Conservation (phyloP, 495 filamentous ascomycete species). For the Aspergillus olivimuriae region DNA sequence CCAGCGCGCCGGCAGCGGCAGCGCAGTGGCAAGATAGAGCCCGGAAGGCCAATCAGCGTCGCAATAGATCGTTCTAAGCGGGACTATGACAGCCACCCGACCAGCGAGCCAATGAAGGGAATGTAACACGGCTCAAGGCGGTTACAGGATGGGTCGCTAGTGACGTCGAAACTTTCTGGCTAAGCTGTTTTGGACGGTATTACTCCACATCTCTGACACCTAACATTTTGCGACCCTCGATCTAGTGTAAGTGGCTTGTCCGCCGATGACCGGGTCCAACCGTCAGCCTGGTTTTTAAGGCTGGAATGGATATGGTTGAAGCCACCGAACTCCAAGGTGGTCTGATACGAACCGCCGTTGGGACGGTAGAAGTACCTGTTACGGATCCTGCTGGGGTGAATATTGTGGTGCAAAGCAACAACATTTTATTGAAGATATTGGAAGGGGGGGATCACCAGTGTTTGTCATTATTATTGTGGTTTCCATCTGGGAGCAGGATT, state of each 20-base stretch:
- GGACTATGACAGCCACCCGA: constrained; percentile 11
- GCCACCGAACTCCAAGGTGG: constrained; percentile 1
- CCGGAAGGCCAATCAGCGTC: constrained; percentile 15
- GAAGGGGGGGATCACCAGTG: too few species aligned
- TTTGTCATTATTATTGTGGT: too few species aligned
- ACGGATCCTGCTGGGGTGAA: too few species aligned
- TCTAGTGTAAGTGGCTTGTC: constrained; percentile 11
- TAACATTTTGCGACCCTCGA: constrained; percentile 7
- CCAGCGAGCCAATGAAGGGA: constrained; percentile 7
- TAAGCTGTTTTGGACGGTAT: constrained; percentile 7
- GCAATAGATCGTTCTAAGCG: constrained; percentile 3
- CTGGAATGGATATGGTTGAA: too few species aligned
- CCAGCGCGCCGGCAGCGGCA: constrained; percentile 14
- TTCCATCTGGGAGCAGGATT: too few species aligned
- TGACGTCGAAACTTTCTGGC: constrained; percentile 10
- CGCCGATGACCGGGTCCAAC: constrained; percentile 5
- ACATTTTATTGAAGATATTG: too few species aligned
- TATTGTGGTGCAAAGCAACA: too few species aligned
- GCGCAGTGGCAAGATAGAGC: constrained; percentile 21
- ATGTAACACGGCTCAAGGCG: constrained; percentile 6
- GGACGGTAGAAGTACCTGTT: too few species aligned
- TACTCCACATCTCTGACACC: constrained; percentile 5
- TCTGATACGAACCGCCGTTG: constrained; percentile 8
- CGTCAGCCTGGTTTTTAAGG: constrained; percentile 9
- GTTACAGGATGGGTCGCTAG: constrained; percentile 11